Evolutionary conservation across 306 rosid species (phyloP).

Genomic region (Sophora flavescens): DNA sequence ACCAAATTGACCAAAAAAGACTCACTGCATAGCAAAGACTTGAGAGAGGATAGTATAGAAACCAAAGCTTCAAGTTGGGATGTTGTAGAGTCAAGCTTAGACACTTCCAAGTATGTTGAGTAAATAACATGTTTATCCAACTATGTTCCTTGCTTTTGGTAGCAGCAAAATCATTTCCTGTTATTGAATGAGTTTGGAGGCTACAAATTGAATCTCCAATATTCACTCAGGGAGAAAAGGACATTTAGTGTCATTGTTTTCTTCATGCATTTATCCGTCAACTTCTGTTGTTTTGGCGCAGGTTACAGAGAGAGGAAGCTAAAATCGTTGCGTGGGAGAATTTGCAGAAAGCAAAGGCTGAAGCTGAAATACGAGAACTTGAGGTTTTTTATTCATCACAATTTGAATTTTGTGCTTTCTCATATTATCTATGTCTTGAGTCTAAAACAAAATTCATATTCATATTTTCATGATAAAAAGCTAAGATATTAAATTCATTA

Average conservation of each 20-base stretch:
- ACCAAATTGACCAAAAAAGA: conserved; percentile 39
- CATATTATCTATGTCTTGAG: neutral
- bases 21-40: conserved; percentile 45
- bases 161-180: neutral
- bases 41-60: conserved; percentile 42
- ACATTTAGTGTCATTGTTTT: conserved; percentile 1
- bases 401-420: neutral
- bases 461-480: conserved; percentile 17
- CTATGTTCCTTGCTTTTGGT: neutral
- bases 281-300: conserved; percentile 36
- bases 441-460: neutral
- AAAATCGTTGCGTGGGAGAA: conserved; percentile 87
- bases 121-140: neutral
- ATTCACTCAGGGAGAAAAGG: neutral
- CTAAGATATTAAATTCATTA: conserved; percentile 12
- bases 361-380: conserved; percentile 72
- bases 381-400: conserved; percentile 57
- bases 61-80: conserved; percentile 56
- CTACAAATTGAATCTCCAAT: conserved; percentile 1
- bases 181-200: conserved; percentile 14
- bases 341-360: conserved; percentile 84
- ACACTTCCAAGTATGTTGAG: conserved; percentile 60
- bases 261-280: neutral
- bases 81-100: conserved; percentile 56
- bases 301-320: conserved; percentile 79